phyloP scores from a whole-genome alignment of 2,329 filamentous ascomycete species.

The Botryotinia calthae region DNA sequence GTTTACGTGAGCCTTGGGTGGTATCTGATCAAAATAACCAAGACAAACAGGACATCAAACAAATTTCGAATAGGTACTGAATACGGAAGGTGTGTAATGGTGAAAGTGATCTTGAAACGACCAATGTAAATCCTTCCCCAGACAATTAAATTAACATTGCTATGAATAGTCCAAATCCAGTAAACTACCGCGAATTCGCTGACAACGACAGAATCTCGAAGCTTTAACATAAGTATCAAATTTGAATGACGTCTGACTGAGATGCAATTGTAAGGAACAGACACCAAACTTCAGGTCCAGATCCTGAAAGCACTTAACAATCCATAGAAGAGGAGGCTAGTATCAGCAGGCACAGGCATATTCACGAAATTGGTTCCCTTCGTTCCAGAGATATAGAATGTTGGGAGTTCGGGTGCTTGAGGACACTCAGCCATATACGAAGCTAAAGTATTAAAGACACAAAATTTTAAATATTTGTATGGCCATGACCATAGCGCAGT shows the following conservation, averaged over 20 bases:
- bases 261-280: not conserved
- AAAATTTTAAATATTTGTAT: not conserved
- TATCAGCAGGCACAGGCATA: not conserved
- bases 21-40: not conserved
- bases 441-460: not conserved
- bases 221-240: not conserved
- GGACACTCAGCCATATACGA: not conserved
- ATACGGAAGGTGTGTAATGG: not conserved
- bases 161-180: not conserved
- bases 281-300: not conserved
- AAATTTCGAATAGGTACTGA: not conserved
- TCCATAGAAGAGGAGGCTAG: not conserved
- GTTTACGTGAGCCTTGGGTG: not conserved
- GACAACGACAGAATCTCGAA: not conserved
- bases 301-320: not conserved
- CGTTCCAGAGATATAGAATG: not conserved
- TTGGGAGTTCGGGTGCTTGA: not conserved
- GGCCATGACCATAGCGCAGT: too few relatives aligned
- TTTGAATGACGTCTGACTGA: not conserved
- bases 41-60: not conserved
- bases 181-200: not conserved
- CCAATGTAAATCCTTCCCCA: not conserved
- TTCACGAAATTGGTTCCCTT: not conserved
- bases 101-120: not conserved
- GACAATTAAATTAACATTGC: not conserved